A percentile compares a stretch with the other conserved stretches of the same genome.
Evolutionary conservation across 176 grass and related monocot species (phyloP).

Genomic region (Bromus sterilis): DNA sequence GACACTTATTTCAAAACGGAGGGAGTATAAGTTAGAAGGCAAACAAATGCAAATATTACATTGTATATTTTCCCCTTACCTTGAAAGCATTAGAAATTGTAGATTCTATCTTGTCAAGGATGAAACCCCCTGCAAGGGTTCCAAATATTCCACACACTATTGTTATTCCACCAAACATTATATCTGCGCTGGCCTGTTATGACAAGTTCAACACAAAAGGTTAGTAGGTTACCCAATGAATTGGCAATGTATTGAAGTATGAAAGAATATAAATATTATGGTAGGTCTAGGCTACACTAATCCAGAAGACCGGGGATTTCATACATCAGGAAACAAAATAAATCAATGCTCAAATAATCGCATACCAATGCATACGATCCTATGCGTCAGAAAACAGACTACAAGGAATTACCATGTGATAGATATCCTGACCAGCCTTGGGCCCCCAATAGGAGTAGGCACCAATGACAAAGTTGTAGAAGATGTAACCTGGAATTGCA

Average conservation of each 20-base stretch:
- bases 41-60: neutral
- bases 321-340: neutral
- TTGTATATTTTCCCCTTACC: slow-evolving; percentile 35
- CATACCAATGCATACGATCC: neutral
- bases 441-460: slow-evolving; percentile 99
- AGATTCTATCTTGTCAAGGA: slow-evolving; percentile 77
- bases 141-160: slow-evolving; percentile 96
- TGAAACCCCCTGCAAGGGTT: slow-evolving; percentile 81
- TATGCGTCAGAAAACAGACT: neutral
- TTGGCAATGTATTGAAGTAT: neutral
- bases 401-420: slow-evolving; percentile 70
- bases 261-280: neutral
- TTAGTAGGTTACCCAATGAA: slow-evolving; percentile 11
- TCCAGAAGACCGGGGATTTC: neutral
- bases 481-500: slow-evolving; percentile 65
- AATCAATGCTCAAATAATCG: neutral
- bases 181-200: slow-evolving; percentile 78
- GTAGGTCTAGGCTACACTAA: slow-evolving; percentile 7
- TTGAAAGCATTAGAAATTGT: slow-evolving; percentile 96
- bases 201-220: slow-evolving; percentile 30
- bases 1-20: no score
- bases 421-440: slow-evolving; percentile 89
- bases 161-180: slow-evolving; percentile 97
- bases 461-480: slow-evolving; percentile 97
- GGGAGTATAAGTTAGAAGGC: neutral